A percentile compares a stretch with the other conserved stretches of the same genome.
These are phyloP conservation scores for Magnaporthiopsis poae DNA, from an alignment of 2,329 filamentous ascomycete species.

Conservation along the genomic window DNA sequence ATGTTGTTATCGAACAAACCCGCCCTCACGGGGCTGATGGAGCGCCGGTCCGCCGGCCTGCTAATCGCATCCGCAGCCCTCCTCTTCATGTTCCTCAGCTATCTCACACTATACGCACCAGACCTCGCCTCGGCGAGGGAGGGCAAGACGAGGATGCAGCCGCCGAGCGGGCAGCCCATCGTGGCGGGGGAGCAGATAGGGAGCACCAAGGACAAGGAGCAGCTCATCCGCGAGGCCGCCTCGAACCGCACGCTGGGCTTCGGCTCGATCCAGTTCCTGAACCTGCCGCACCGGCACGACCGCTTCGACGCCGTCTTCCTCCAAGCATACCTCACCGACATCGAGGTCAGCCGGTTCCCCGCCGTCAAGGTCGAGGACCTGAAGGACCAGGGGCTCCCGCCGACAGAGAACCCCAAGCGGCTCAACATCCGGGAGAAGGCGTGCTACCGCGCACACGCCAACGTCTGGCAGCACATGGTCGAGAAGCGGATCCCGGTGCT, in stretches of 20 bases:
- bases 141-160: not conserved
- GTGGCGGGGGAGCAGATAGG: not conserved
- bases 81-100: not conserved
- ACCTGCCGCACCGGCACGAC: conserved; percentile 18
- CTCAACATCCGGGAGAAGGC: conserved; percentile 17
- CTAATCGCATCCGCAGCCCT: not conserved
- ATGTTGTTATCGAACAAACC: not conserved
- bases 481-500: conserved; percentile 14
- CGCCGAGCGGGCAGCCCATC: not conserved
- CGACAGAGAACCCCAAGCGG: conserved; percentile 13
- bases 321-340: conserved; percentile 20
- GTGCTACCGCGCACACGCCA: conserved; percentile 21
- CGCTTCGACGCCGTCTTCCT: conserved; percentile 19
- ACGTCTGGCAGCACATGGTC: conserved; percentile 21
- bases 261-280: conserved; percentile 18
- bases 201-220: not conserved
- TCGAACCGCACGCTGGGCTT: conserved; percentile 19
- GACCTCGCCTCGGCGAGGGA: too few relatives aligned
- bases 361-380: conserved; percentile 17
- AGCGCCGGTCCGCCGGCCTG: not conserved
- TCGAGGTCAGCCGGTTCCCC: conserved; percentile 15
- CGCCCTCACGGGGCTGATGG: not conserved
- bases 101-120: not conserved
- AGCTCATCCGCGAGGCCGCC: not conserved
- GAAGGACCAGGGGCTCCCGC: conserved; percentile 18